Evolutionary conservation across 2,329 filamentous ascomycete species (phyloP).

Genomic region (Pezicula neosporulosa): DNA sequence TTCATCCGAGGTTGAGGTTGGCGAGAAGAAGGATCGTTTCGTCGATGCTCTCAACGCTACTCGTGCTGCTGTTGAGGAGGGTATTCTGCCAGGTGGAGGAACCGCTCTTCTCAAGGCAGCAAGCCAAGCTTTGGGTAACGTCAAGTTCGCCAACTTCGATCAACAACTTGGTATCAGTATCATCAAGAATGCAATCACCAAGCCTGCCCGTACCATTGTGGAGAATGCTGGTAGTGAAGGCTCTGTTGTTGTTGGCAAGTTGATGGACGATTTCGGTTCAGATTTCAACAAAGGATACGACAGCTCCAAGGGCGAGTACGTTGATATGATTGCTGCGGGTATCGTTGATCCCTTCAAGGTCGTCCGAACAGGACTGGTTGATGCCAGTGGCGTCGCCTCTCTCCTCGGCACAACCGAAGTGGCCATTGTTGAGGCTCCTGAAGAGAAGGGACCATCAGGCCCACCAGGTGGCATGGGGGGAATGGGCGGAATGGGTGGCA

Average conservation of each 20-base stretch:
- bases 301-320: slow-evolving; percentile 94
- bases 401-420: slow-evolving; percentile 97
- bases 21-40: slow-evolving; percentile 99
- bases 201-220: slow-evolving; percentile 89
- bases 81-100: slow-evolving; percentile 97
- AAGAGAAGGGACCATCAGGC: slow-evolving; percentile 72
- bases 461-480: slow-evolving; percentile 64
- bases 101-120: slow-evolving; percentile 97
- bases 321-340: slow-evolving; percentile 96
- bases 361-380: slow-evolving; percentile 90
- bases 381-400: slow-evolving; percentile 94
- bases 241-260: slow-evolving; percentile 95
- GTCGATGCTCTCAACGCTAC: slow-evolving; percentile 98
- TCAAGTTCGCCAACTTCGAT: slow-evolving; percentile 96
- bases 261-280: slow-evolving; percentile 83
- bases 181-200: slow-evolving; percentile 96
- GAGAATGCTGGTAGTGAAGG: slow-evolving; percentile 98
- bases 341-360: slow-evolving; percentile 99
- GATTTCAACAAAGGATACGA: slow-evolving; percentile 99
- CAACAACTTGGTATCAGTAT: slow-evolving; percentile 98
- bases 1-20: slow-evolving; percentile 95
- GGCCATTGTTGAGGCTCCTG: slow-evolving; percentile 94
- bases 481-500: slow-evolving; percentile 29
- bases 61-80: slow-evolving; percentile 96
- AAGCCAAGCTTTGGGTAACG: slow-evolving; percentile 74